Base-by-base conservation (phyloP, 495 filamentous ascomycete genomes). In the Podospora comata region DNA sequence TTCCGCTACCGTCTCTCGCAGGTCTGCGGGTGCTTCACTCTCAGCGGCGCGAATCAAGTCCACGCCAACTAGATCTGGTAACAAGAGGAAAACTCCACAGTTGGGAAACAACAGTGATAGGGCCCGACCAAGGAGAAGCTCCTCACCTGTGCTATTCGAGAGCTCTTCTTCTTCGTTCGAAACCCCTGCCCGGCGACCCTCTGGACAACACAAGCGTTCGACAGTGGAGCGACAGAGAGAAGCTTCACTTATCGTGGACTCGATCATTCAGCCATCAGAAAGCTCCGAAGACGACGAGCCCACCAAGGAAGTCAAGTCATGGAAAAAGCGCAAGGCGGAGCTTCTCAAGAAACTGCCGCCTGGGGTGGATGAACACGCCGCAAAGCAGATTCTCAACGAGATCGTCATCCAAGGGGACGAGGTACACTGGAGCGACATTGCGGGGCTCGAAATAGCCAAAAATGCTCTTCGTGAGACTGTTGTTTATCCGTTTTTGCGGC, bases 401-500 rank as follows among this genome's bases (percentile, higher is more conserved):
- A 96, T 99, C 64, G 93, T 99, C 11, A 89, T 97, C 7, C 87
- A 94, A 65, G 95, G 96, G 7, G 95, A 99, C 72, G 90, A 95
- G 72, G 95, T 99, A 0, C 91, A 92, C 73, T 99, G 96, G 96
- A 87, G 88, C 54, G 95, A 99, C 72, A 90, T 99, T 54, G 93
- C 96, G 0, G 95, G 95, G 2, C 81, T 99, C 15, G 93, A 97
- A 32, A 84, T 89, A 53, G 96, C 95, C 60, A 99, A 99, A 74
- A 90, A 87, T 63, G 93, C 95, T 0, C 81, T 99, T 57, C 97
- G 97, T 77, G 95, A 99, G 79, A 91, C 93, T 2, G 95, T 98
- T 7, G 94, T 99, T 32, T 99, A 99, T 73, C 95, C 95, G 16
- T 98, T 99, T 79, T 85, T 98, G 5, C 91, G 95, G 6, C 95